phyloP scores from a whole-genome alignment of 2,329 filamentous ascomycete genomes.

The Xylaria sp. region DNA sequence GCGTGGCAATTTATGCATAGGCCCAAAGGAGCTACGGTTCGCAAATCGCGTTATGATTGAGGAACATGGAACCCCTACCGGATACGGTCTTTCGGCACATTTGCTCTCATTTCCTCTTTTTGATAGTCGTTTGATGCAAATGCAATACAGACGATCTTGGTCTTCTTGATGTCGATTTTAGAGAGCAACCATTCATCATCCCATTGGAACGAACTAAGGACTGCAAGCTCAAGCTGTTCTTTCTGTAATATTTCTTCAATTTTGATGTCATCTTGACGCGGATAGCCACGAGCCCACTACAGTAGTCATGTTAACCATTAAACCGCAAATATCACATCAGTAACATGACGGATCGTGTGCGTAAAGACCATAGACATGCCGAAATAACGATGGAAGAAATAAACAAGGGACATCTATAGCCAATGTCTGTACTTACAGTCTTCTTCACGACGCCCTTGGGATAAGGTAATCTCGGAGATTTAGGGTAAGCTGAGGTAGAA shows the following conservation, averaged over 20 bases:
- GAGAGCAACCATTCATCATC: constrained; percentile 81
- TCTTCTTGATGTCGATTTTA: constrained; percentile 72
- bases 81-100: constrained; percentile 64
- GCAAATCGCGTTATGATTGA: not conserved
- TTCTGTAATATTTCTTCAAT: constrained; percentile 82
- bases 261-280: constrained; percentile 79
- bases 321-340: not conserved
- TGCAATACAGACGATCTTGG: constrained; percentile 71
- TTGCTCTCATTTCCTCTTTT: constrained; percentile 62
- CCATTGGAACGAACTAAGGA: constrained; percentile 90
- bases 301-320: not conserved
- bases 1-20: not conserved
- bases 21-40: not conserved
- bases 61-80: constrained; percentile 43
- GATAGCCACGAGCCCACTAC: constrained; percentile 71
- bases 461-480: constrained; percentile 53
- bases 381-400: not conserved
- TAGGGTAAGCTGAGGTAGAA: not conserved
- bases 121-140: constrained; percentile 64
- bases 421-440: constrained; percentile 58
- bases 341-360: not conserved
- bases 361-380: not conserved
- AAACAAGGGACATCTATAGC: not conserved
- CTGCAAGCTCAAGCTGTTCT: constrained; percentile 75
- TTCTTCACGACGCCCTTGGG: constrained; percentile 77